Evolutionary conservation across 495 filamentous ascomycete genomes (phyloP).

Genomic region (Entonaema liquescens): DNA sequence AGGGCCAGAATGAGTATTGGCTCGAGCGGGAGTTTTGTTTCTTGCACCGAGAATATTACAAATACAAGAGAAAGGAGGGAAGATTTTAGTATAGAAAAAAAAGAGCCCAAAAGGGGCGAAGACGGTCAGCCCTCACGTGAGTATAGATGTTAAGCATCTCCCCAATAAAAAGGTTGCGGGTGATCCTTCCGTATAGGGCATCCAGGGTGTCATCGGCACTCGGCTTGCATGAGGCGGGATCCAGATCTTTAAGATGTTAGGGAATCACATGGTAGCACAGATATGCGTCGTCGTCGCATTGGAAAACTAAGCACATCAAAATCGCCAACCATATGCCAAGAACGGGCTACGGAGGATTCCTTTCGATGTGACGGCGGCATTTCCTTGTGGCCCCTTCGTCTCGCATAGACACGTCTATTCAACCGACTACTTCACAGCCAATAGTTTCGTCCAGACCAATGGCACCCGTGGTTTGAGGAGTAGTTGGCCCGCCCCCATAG

Average conservation of each 20-base stretch:
- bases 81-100: not conserved
- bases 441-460: not conserved
- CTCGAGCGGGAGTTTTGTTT: not conserved
- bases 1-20: not conserved
- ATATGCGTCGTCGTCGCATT: not conserved
- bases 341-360: not conserved
- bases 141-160: not conserved
- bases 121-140: not conserved
- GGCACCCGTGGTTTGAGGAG: not conserved
- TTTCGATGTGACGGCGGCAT: constrained; percentile 6
- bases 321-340: not conserved
- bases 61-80: not conserved
- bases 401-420: constrained; percentile 4
- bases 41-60: not conserved
- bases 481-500: not conserved
- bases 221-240: constrained; percentile 3
- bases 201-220: constrained; percentile 1
- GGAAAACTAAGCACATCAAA: not conserved
- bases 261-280: constrained; percentile 3
- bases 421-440: not conserved
- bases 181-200: constrained; percentile 2
- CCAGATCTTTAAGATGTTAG: not conserved
- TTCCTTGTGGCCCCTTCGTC: constrained; percentile 1
- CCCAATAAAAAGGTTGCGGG: not conserved
- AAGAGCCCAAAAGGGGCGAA: not conserved